Percentiles rank a stretch among this genome's conserved stretches.
phyloP scores from a whole-genome alignment of 1,284 basidiomycete species.

The Mycena citricolor region DNA sequence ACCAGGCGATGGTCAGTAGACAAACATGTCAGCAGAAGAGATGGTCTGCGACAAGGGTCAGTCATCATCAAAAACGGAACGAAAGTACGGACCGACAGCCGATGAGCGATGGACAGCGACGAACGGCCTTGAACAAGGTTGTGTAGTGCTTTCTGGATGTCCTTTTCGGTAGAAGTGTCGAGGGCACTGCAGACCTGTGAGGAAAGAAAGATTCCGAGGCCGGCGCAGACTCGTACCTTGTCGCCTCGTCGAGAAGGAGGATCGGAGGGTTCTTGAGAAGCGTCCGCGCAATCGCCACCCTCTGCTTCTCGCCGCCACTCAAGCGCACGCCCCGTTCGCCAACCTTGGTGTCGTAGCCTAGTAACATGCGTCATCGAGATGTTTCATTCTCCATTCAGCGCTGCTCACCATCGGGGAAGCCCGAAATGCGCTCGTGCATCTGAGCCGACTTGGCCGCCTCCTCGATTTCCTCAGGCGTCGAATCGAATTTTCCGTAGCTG shows the following conservation, averaged over 20 bases:
- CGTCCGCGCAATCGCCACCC: conserved; percentile 81
- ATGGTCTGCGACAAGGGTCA: conserved; percentile 54
- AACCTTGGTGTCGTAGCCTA: conserved; percentile 72
- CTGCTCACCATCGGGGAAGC: conserved; percentile 69
- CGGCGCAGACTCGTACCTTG: no score
- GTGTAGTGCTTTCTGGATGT: conserved; percentile 81
- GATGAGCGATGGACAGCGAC: conserved; percentile 77
- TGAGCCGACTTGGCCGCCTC: conserved; percentile 74
- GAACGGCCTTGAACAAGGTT: conserved; percentile 70
- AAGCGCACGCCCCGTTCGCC: conserved; percentile 83
- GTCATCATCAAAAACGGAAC: conserved; percentile 16
- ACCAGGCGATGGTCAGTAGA: conserved; percentile 17
- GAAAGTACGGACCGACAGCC: conserved; percentile 63
- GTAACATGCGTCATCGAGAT: conserved; percentile 5
- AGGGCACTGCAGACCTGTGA: conserved; percentile 53
- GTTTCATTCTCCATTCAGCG: not conserved
- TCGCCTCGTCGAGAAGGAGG: conserved; percentile 81
- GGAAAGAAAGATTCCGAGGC: conserved; percentile 2
- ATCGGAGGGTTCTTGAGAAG: conserved; percentile 85
- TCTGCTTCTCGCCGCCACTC: conserved; percentile 81
- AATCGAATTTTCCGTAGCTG: conserved; percentile 71
- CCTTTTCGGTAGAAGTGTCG: conserved; percentile 82
- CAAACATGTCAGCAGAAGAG: conserved; percentile 71
- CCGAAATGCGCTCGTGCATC: conserved; percentile 77
- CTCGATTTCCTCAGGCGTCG: conserved; percentile 68